Base-by-base conservation (phyloP, 495 filamentous ascomycete species). In the Apiosordaria backusii region DNA sequence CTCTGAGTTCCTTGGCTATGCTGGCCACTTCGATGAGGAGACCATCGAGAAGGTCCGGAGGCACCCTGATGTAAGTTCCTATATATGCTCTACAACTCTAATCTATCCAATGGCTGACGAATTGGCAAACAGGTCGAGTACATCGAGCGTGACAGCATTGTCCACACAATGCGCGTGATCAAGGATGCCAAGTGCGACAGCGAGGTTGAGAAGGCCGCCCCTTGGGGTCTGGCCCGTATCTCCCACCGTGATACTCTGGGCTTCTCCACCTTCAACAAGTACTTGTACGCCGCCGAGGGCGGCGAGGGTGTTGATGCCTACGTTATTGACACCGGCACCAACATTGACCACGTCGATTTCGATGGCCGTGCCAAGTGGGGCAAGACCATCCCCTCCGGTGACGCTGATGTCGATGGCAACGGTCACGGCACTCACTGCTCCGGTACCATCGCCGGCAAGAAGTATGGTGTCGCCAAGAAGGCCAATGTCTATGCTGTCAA, bases 371-470 rank as follows among this genome's bases (percentile, higher is more conserved):
- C 96, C 61, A 80, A 83, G 71, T 99, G 96, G 96, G 94, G 94
- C 77, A 93, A 96, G 88, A 99, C 96, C 63, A 90, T 99, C 72
- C 96, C 96, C 63, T 65, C 74, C 57, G 86, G 85, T 65, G 96
- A 99, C 74, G 87, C 81, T 53, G 96, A 99, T 76, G 81, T 85
- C 61, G 96, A 99, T 82, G 96, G 96, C 77, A 99, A 99, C 72
- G 96, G 96, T 62, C 96, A 99, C 84, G 96, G 96, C 71, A 99
- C 96, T 69, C 96, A 99, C 85, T 99, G 96, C 85, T 98, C 96
- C 65, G 96, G 96, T 69, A 99, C 96, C 52, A 88, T 98, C 71
- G 96, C 90, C 65, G 96, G 96, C 77, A 95, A 94, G 86, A 97
- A 97, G 83, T 97, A 95, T 77, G 96, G 96, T 87, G 95, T 99